phyloP scores from a whole-genome alignment of 2,329 filamentous ascomycete genomes.

The Pseudogymnoascus verrucosus region DNA sequence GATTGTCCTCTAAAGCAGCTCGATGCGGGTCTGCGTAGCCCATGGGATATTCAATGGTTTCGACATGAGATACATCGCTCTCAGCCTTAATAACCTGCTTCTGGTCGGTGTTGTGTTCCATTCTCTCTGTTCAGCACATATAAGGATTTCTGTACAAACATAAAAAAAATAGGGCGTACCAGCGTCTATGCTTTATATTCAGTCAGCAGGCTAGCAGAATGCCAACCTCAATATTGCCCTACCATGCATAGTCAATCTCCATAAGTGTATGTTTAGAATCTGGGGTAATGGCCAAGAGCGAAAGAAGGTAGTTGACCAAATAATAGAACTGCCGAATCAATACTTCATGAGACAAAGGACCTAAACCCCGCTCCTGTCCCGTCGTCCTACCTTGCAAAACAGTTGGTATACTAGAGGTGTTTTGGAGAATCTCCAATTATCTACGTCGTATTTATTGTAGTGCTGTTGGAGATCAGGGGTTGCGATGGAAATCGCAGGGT shows the following conservation, averaged over 20 bases:
- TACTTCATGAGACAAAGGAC: neutral
- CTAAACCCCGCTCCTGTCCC: neutral
- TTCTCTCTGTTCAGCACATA: neutral
- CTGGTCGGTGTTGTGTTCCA: neutral
- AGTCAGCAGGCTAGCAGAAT: neutral
- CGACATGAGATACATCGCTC: too few relatives aligned
- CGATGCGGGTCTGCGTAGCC: too few relatives aligned
- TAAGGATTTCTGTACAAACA: neutral
- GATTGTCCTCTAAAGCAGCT: too few relatives aligned
- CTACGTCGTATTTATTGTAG: neutral
- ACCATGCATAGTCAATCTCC: neutral
- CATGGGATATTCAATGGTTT: too few relatives aligned
- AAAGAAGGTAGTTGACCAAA: neutral
- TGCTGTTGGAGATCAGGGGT: neutral
- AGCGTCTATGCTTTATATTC: neutral
- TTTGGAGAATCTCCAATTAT: neutral
- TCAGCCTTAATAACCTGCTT: too few relatives aligned
- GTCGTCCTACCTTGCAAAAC: neutral
- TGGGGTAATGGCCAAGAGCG: neutral
- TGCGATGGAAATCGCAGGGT: neutral
- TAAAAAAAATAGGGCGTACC: neutral
- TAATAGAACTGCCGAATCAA: neutral
- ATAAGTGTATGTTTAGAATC: neutral
- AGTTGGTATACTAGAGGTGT: neutral
- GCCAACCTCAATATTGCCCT: neutral